Percentiles rank a stretch among this genome's conserved stretches.
phyloP scores from a whole-genome alignment of 116 monocot genomes.

The Trichopus zeylanicus region DNA sequence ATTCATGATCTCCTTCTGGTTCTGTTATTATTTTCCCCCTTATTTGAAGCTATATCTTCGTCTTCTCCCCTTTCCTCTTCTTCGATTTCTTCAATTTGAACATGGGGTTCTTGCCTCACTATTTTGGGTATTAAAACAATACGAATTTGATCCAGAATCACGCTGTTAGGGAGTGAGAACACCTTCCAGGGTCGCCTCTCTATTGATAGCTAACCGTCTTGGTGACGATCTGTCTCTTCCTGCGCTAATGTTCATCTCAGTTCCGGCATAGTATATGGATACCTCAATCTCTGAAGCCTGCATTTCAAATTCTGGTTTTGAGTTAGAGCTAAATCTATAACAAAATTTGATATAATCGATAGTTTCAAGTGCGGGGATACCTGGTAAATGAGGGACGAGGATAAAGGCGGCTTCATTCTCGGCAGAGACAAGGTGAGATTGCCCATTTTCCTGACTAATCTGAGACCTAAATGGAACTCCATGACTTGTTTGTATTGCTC shows the following conservation, averaged over 20 bases:
- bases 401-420: slow-evolving; percentile 25
- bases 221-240: slow-evolving; percentile 11
- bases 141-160: slow-evolving; percentile 16
- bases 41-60: background rate
- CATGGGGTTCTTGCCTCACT: background rate
- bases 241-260: slow-evolving; percentile 22
- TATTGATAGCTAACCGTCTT: slow-evolving; percentile 10
- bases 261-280: slow-evolving; percentile 11
- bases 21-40: background rate
- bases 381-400: slow-evolving; percentile 29
- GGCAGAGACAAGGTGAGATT: slow-evolving; percentile 22
- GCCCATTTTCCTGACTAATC: slow-evolving; percentile 1
- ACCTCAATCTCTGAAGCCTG: slow-evolving; percentile 37
- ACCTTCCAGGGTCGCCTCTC: slow-evolving; percentile 6
- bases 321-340: background rate
- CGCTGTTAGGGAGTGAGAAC: slow-evolving; percentile 22
- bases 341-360: background rate
- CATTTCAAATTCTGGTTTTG: background rate
- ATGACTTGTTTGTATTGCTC: slow-evolving; percentile 1
- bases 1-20: too few relatives aligned
- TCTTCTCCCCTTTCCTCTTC: background rate
- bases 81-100: background rate
- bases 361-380: background rate
- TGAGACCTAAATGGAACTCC: slow-evolving; percentile 29
- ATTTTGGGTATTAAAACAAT: background rate